These are phyloP conservation scores for Pseudogymnoascus sp. DNA, from an alignment of 2,329 filamentous ascomycete genomes.

Conservation along the genomic window DNA sequence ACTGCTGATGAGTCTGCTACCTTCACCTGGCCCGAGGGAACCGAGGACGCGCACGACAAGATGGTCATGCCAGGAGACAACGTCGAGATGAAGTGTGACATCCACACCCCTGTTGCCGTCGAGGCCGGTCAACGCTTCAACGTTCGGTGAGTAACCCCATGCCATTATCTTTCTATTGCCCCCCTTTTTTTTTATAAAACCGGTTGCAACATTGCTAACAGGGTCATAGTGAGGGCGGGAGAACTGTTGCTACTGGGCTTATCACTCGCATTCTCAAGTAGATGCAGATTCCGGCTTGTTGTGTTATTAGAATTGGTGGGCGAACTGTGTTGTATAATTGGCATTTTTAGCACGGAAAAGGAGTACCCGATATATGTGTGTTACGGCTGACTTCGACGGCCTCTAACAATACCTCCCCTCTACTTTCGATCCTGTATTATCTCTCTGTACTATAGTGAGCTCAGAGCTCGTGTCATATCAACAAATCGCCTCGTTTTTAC, in stretches of 20 bases:
- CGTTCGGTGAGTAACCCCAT: conserved; percentile 47
- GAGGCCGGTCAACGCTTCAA: conserved; percentile 96
- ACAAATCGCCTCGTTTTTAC: conserved; percentile 1
- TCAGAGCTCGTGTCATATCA: background rate
- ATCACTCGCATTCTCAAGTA: conserved; percentile 61
- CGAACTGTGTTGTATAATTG: conserved; percentile 9
- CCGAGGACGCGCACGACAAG: conserved; percentile 61
- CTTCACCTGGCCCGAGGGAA: conserved; percentile 80
- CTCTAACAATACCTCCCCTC: conserved; percentile 1
- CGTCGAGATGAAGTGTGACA: conserved; percentile 87
- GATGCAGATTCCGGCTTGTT: background rate
- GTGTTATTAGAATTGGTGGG: conserved; percentile 6
- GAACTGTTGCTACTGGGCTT: conserved; percentile 77
- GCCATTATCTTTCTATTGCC: background rate
- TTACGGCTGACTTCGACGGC: conserved; percentile 2
- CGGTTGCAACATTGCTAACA: background rate
- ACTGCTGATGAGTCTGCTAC: conserved; percentile 76
- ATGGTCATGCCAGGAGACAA: conserved; percentile 99
- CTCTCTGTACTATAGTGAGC: conserved; percentile 5
- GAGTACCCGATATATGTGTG: conserved; percentile 9
- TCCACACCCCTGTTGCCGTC: conserved; percentile 77
- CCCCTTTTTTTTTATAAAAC: background rate
- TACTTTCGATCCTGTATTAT: background rate
- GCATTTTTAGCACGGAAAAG: conserved; percentile 7
- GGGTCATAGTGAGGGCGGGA: conserved; percentile 64